Evolutionary conservation across 2,329 filamentous ascomycete genomes (phyloP).

Genomic region (Colletotrichum shisoi): DNA sequence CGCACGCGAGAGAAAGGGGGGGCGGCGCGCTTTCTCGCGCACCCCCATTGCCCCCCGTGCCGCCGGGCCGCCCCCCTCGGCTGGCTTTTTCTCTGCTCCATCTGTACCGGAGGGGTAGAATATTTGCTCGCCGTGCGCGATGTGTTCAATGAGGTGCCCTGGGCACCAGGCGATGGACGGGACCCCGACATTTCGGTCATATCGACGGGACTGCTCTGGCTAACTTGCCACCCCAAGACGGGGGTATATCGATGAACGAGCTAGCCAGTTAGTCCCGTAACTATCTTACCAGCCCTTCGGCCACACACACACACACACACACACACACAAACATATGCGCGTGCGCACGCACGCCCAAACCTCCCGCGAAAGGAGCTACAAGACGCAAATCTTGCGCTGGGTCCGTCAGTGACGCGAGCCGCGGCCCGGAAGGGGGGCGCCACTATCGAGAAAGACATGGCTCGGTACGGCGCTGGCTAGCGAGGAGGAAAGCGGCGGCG

Average conservation of each 20-base stretch:
- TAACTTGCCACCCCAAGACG: background rate
- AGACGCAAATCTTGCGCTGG: conserved; percentile 1
- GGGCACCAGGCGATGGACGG: background rate
- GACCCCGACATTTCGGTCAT: background rate
- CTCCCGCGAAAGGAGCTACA: background rate
- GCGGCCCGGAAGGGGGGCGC: conserved; percentile 8
- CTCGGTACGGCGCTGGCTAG: background rate
- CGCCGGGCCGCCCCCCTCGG: background rate
- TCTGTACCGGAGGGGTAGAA: background rate
- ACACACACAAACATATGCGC: too few relatives aligned
- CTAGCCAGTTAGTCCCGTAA: background rate
- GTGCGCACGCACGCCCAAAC: background rate
- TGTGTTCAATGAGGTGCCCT: background rate
- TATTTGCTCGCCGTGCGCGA: background rate
- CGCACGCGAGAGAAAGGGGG: background rate
- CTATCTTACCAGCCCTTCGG: conserved; percentile 2
- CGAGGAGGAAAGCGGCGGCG: background rate
- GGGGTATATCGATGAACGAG: background rate
- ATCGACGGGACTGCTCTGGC: background rate
- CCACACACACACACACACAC: background rate
- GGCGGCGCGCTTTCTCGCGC: background rate
- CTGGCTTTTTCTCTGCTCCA: background rate
- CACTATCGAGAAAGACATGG: conserved; percentile 2
- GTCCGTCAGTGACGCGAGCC: conserved; percentile 6
- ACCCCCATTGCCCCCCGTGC: background rate